Base-by-base conservation (phyloP, 495 filamentous ascomycete genomes). In the Hyaloscypha hepaticicola region DNA sequence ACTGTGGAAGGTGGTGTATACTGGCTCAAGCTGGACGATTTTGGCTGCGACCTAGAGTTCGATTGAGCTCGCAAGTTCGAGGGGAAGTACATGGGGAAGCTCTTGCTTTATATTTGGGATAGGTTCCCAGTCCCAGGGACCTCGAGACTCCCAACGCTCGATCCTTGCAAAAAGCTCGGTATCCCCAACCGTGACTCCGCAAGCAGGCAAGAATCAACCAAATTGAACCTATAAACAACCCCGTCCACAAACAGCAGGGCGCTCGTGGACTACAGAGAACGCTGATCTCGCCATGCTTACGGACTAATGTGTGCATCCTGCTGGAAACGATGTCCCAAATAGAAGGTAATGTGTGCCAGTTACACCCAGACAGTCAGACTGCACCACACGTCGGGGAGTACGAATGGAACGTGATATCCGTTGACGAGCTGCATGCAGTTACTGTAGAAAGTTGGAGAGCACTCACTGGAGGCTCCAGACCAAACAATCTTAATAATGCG, bases 191-290 rank as follows among this genome's bases (percentile, higher is more conserved):
- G 11, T 34, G 45, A 65, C n/a, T n/a, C n/a, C n/a, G 41, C 27
- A 25, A 48, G 33, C 25, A 53, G 41, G 56, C 31, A 27, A 19
- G 34, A 33, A 33, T n/a, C n/a, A n/a, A n/a, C n/a, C n/a, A n/a
- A 28, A 41, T 24, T 51, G 63, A 33, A 45, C 55, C 34, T 21
- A 52, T 48, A n/a, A 49, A 55, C 24, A 65, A 50, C 63, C 63
- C 56, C 33, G 34, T 31, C 28, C 49, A 21, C 56, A 16, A 19
- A 19, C 56, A 11, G 28, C 33, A 48, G 26, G 55, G 14, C 27
- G 28, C 14, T 27, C 48, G 11, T 19, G 33, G 50, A 59, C 3
- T 65, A 24, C 25, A 31, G 49, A 65, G n/a, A 56, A 48, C 63
- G 56, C 25, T 55, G 56, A 55, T 55, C 29, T 34, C 19, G 24